Conservation (phyloP, 768 basidiomycete genomes). For the Pleurotus tuber-regium region DNA sequence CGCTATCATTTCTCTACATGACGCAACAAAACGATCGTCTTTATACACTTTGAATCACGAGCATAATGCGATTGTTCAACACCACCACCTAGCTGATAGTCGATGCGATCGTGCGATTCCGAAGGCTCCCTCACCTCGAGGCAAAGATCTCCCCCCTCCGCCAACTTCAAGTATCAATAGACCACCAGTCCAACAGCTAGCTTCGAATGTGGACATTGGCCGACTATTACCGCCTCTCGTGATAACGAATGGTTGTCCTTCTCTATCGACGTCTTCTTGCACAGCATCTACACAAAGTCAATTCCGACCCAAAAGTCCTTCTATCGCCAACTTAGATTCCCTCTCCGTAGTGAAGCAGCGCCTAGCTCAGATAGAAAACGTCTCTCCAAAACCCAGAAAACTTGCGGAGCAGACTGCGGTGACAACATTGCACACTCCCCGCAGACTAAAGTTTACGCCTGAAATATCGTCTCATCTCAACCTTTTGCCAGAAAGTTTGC, state of each 20-base stretch:
- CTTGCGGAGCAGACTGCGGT: background rate
- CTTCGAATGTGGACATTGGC: slow-evolving; percentile 1
- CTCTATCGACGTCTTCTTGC: background rate
- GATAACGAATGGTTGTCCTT: background rate
- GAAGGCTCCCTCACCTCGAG: too few species aligned
- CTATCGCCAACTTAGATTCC: slow-evolving; percentile 57
- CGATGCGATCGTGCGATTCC: too few species aligned
- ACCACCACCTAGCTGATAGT: too few species aligned
- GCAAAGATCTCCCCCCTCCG: too few species aligned
- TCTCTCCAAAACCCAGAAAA: slow-evolving; percentile 6
- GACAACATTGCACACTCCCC: background rate
- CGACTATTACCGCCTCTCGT: slow-evolving; percentile 4
- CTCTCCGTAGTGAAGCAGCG: slow-evolving; percentile 67
- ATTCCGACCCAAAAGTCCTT: slow-evolving; percentile 43
- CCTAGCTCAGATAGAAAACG: slow-evolving; percentile 47
- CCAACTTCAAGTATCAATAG: too few species aligned
- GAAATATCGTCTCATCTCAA: too few species aligned
- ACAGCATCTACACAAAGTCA: slow-evolving; percentile 22
- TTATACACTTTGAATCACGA: too few species aligned
- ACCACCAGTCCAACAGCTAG: too few species aligned
- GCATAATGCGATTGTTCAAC: too few species aligned
- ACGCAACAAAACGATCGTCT: slow-evolving; percentile 4
- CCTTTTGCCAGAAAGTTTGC: background rate
- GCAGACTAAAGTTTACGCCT: background rate
- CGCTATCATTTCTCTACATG: slow-evolving; percentile 42